Percentiles rank a stretch among this genome's conserved stretches.
Evolutionary conservation across 495 filamentous ascomycete genomes (phyloP).

Genomic region (Tuber magnatum): DNA sequence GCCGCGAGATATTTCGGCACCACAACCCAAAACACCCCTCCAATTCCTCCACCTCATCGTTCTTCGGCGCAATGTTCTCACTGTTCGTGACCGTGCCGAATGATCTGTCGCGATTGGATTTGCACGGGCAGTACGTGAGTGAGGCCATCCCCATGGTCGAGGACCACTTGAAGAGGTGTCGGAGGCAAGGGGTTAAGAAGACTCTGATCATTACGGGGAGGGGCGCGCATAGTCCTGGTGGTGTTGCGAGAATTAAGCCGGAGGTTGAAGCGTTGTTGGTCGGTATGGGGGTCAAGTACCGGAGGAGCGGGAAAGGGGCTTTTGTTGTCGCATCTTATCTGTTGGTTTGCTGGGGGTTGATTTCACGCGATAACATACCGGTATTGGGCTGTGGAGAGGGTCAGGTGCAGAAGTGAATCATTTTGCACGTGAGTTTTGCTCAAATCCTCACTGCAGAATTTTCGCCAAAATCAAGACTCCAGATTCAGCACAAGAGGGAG

Average conservation of each 20-base stretch:
- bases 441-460: too few species aligned
- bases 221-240: conserved; percentile 30
- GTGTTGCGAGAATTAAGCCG: conserved; percentile 33
- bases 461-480: too few species aligned
- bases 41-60: background rate
- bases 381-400: too few species aligned
- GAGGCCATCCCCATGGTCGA: conserved; percentile 30
- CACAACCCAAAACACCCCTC: conserved; percentile 20
- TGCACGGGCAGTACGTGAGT: conserved; percentile 31
- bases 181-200: conserved; percentile 13
- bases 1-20: conserved; percentile 17
- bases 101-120: conserved; percentile 19
- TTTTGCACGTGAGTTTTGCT: too few species aligned
- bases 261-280: conserved; percentile 41
- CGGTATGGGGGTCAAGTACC: conserved; percentile 49
- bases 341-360: too few species aligned
- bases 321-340: conserved; percentile 10
- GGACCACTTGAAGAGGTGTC: conserved; percentile 25
- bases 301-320: conserved; percentile 43
- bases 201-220: conserved; percentile 34
- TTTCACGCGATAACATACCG: too few species aligned
- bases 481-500: too few species aligned
- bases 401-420: too few species aligned
- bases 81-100: background rate
- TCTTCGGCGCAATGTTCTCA: conserved; percentile 7